These are phyloP conservation scores for Lentinus brumalis DNA, from an alignment of 768 basidiomycete genomes.

Conservation along the genomic window DNA sequence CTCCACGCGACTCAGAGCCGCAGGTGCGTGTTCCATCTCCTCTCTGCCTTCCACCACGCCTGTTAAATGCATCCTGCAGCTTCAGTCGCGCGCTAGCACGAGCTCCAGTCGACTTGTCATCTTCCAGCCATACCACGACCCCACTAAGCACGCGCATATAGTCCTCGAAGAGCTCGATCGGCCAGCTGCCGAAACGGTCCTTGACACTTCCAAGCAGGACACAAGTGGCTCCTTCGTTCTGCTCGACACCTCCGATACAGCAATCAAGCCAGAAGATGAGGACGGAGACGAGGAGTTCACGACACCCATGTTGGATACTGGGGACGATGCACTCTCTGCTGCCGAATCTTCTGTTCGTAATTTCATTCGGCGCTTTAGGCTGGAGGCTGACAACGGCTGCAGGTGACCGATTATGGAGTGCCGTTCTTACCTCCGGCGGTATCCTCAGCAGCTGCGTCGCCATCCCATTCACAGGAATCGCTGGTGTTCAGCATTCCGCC, in stretches of 20 bases:
- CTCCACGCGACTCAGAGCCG: too few species aligned
- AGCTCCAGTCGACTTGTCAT: too few species aligned
- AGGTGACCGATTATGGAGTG: too few species aligned
- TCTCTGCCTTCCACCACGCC: too few species aligned
- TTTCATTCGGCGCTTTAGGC: too few species aligned
- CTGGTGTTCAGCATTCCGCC: not conserved
- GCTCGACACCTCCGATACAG: not conserved
- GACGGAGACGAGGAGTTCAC: not conserved
- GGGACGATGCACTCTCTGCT: not conserved
- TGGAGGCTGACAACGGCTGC: too few species aligned
- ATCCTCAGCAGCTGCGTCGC: not conserved
- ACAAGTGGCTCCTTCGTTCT: constrained; percentile 10
- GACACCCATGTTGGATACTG: not conserved
- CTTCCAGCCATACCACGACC: not conserved
- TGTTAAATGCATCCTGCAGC: too few species aligned
- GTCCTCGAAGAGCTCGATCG: not conserved
- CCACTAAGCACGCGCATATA: not conserved
- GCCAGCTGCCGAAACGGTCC: not conserved
- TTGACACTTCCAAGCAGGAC: not conserved
- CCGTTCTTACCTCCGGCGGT: not conserved
- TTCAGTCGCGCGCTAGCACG: too few species aligned
- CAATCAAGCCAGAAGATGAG: not conserved
- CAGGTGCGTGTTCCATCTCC: too few species aligned
- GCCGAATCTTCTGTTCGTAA: not conserved
- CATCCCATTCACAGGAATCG: not conserved